Evolutionary conservation across 2,329 filamentous ascomycete species (phyloP), one percentile per base, ranked within the genome.

Genomic region (Cordyceps pruinosa): DNA sequence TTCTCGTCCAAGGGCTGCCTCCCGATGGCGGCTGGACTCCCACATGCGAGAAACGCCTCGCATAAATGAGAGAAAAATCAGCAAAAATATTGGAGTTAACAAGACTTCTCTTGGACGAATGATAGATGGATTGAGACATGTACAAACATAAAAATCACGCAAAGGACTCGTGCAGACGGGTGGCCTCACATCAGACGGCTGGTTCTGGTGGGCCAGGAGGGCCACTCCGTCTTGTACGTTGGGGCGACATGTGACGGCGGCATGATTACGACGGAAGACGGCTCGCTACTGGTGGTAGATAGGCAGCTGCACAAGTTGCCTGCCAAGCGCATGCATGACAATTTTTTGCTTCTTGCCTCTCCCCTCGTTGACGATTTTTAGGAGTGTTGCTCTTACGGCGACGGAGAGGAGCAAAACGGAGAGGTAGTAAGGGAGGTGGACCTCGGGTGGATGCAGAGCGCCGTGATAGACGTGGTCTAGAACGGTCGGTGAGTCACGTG

Each of bases 391-490:
- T 17, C 15, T 45, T 25, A 12, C 28, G 30, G 15, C 12, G 12
- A 19, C 21, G 23, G 17, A 26, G n/a, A 34, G 25, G 15, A 35
- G 34, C 32, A 39, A 47, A 46, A 37, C 51, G 32, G 51, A 37
- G 17, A 6, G 21, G 26, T 19, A 46, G 42, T 10, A 37, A 17
- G 15, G 41, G 17, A 51, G 19, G 44, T 42, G 55, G 46, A 13
- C 13, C 47, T 15, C 12, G 12, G 17, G 49, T 46, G 56, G 56
- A 47, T 45, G 37, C 25, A 7, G 39, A n/a, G 41, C 32, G 23
- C 47, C 47, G 41, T 45, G 49, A 52, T 52, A 13, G 13, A 52
- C 49, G 39, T 51, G 56, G 56, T 57, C 56, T 57, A 57, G 56
- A 57, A 51, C 56, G 46, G 46, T 57, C 53, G 26, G 17, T 34